Percentiles rank a stretch among this genome's conserved stretches.
These are phyloP conservation scores for Circinella umbellata DNA, from an alignment of 371 early-diverging fungal genomes.

Conservation along the genomic window DNA sequence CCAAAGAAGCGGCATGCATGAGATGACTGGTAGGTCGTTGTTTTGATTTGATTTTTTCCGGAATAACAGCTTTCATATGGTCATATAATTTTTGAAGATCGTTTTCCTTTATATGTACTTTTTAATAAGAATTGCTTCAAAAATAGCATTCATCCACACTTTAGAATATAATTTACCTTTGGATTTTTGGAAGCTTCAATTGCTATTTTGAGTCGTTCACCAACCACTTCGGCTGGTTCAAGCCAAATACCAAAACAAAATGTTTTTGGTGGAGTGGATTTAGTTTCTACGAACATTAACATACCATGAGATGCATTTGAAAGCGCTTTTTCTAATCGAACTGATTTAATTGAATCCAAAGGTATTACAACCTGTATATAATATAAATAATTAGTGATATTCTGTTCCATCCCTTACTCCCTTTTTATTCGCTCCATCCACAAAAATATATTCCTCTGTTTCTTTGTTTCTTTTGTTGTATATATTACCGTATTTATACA, in stretches of 20 bases:
- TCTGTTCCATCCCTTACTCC: too few relatives aligned
- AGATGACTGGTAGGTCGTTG: conserved; percentile 34
- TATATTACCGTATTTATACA: conserved; percentile 39
- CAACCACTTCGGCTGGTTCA: conserved; percentile 31
- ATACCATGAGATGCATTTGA: conserved; percentile 27
- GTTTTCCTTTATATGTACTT: conserved; percentile 4
- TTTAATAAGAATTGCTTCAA: too few relatives aligned
- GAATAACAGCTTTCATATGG: conserved; percentile 24
- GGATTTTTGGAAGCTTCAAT: conserved; percentile 26
- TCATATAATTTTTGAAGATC: conserved; percentile 35
- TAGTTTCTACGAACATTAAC: conserved; percentile 32
- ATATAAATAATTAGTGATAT: neutral
- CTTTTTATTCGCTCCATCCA: neutral
- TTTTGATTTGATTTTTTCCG: conserved; percentile 14
- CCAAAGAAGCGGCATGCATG: conserved; percentile 32
- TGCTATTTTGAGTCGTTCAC: conserved; percentile 33
- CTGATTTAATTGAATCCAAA: conserved; percentile 33
- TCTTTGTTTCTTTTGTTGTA: neutral
- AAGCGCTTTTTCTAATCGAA: conserved; percentile 28
- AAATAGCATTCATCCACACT: too few relatives aligned
- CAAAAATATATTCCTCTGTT: neutral
- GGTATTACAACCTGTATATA: conserved; percentile 37
- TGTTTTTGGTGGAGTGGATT: conserved; percentile 1
- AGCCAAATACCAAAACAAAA: conserved; percentile 45
- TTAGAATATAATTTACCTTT: conserved; percentile 2